Evolutionary conservation across 306 rosid genomes (phyloP), one percentile per base, ranked within the genome.

Genomic region (Begonia loranthoides): DNA sequence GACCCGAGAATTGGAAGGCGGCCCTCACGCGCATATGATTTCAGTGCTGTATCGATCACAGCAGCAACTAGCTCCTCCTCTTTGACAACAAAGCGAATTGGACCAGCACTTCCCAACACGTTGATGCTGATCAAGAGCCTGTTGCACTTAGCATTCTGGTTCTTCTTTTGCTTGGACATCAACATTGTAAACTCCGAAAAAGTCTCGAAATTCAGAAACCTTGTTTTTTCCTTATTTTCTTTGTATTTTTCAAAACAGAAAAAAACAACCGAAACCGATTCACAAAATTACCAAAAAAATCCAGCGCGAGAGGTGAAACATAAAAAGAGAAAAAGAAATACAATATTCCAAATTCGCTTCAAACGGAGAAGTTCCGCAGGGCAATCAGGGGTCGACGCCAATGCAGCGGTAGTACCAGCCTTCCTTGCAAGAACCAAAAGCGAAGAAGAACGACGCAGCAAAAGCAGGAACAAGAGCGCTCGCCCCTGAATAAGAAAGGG

Each of bases 391-490:
- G 88, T 86, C 99, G 59, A 86, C 66, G 62, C 99, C 99, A 22
- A 82, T 65, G 94, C 99, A 90, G 82, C 99, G 99, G 77, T 68
- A 90, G 82, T 90, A 90, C 99, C 99, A 90, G 74, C 80, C 94
- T 58, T 83, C 82, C 65, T 80, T 90, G 94, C 95, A 90, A 38
- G 99, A 86, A 16, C 84, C 99, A 56, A 90, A 90, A 7, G 85
- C 60, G 73, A 84, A 74, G 22, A 73, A 74, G 14, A 82, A 77
- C 1, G 82, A 58, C 38, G 83, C 56, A 3, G 82, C 36, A 28
- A 28, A 73, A 47, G 64, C 61, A 33, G 82, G 79, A 61, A 76
- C 75, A 64, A 66, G 38, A 63, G 92, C 94, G 93, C 96, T 88
- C 92, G 69, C 99, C 79, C 87, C 69, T n/a, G 74, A 60, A 4